These are phyloP conservation scores for Wallacemonas sp. DNA, from an alignment of 208 protist species.

Conservation along the genomic window DNA sequence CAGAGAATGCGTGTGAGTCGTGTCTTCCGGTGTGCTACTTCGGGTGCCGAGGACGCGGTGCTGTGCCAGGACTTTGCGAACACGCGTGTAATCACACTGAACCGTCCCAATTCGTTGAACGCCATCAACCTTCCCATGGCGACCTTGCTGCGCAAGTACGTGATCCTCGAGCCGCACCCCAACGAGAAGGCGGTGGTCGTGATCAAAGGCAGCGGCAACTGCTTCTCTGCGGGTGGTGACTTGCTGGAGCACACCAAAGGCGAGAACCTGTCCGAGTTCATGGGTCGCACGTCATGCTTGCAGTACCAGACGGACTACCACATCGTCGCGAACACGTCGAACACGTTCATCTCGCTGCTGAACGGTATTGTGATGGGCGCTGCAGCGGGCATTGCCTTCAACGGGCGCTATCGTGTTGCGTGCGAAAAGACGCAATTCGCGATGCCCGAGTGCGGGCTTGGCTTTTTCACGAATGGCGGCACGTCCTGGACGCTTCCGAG, in stretches of 20 bases:
- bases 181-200: constrained; percentile 19
- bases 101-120: constrained; percentile 35
- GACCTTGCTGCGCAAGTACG: constrained; percentile 20
- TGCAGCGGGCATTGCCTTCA: constrained; percentile 59
- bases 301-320: constrained; percentile 64
- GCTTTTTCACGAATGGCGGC: constrained; percentile 71
- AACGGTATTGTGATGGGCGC: constrained; percentile 81
- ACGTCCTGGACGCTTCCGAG: constrained; percentile 48
- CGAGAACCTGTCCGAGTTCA: constrained; percentile 27
- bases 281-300: constrained; percentile 46
- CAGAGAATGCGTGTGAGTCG: background rate
- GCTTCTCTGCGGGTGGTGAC: constrained; percentile 63
- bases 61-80: constrained; percentile 27
- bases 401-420: constrained; percentile 60
- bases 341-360: constrained; percentile 42
- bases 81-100: constrained; percentile 38
- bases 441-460: constrained; percentile 79
- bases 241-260: constrained; percentile 26
- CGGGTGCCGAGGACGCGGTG: constrained; percentile 9
- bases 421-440: constrained; percentile 73
- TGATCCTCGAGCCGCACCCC: constrained; percentile 15
- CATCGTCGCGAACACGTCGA: constrained; percentile 28
- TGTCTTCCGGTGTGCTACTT: background rate
- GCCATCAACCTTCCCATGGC: constrained; percentile 38
- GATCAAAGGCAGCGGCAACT: constrained; percentile 16